Conservation (phyloP, 1,284 basidiomycete genomes). For the Pseudozyma thailandica region DNA sequence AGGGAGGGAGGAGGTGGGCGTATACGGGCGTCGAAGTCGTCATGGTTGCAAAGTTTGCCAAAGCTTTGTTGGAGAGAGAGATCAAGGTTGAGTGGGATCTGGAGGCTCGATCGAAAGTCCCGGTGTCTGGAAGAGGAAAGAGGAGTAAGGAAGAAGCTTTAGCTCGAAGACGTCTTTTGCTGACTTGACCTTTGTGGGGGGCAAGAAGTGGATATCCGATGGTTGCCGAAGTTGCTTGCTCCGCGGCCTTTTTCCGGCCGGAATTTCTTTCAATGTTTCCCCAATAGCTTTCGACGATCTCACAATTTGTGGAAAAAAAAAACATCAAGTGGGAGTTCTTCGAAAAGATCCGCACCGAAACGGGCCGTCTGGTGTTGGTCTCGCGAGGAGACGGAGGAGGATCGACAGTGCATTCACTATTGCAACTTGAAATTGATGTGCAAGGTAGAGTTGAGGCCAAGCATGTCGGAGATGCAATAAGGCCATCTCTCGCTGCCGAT, state of each 20-base stretch:
- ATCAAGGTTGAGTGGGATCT: background rate
- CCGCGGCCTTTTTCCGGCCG: background rate
- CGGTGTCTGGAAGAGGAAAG: background rate
- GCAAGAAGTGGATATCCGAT: background rate
- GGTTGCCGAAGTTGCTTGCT: slow-evolving; percentile 1
- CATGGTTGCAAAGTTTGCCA: slow-evolving; percentile 5
- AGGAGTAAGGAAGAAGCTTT: background rate
- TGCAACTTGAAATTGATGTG: background rate
- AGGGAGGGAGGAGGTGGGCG: slow-evolving; percentile 59
- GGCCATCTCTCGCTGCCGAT: too few species aligned
- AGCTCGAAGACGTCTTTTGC: background rate
- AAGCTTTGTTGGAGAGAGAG: background rate
- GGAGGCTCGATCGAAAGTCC: background rate
- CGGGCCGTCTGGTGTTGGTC: slow-evolving; percentile 12
- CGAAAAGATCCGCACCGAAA: too few species aligned
- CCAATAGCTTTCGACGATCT: background rate
- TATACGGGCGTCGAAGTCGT: slow-evolving; percentile 29
- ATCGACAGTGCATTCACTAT: background rate
- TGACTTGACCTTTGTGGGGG: too few species aligned
- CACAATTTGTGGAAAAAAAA: background rate
- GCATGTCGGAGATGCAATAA: slow-evolving; percentile 12
- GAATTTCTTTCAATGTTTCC: background rate
- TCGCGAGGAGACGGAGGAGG: background rate
- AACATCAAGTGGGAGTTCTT: too few species aligned
- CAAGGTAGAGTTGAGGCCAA: slow-evolving; percentile 11